Percentiles rank a stretch among this genome's conserved stretches.
Evolutionary conservation across 2,329 filamentous ascomycete genomes (phyloP).

Genomic region (Ophiostoma australiae): DNA sequence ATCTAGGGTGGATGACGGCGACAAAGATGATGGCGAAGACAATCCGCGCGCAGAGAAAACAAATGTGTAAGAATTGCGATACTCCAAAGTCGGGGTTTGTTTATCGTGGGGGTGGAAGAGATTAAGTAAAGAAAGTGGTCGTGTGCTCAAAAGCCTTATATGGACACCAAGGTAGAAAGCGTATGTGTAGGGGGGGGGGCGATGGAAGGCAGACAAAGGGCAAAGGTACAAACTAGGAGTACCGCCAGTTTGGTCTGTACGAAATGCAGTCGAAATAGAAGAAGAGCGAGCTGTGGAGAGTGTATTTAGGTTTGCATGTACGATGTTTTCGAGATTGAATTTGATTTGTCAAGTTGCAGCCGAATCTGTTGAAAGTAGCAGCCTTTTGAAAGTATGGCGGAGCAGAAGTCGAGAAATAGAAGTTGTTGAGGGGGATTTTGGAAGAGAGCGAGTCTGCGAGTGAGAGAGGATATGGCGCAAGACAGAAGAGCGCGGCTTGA

Average conservation of each 20-base stretch:
- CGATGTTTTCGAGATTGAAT: neutral
- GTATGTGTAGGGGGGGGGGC: neutral
- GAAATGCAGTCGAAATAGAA: neutral
- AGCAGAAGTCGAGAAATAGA: neutral
- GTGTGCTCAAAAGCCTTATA: constrained; percentile 23
- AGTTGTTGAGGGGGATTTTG: neutral
- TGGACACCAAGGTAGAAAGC: constrained; percentile 14
- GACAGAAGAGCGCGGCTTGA: neutral
- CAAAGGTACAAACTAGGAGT: neutral
- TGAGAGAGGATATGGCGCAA: neutral
- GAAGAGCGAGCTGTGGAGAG: constrained; percentile 2
- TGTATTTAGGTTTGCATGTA: neutral
- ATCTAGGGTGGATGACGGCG: neutral
- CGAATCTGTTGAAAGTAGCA: neutral
- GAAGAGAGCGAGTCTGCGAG: neutral
- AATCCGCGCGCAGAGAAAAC: neutral
- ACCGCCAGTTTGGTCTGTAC: neutral
- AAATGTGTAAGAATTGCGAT: neutral
- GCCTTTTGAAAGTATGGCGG: neutral
- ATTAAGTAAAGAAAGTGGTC: constrained; percentile 21
- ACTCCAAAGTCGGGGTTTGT: neutral
- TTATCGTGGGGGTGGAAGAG: constrained; percentile 17
- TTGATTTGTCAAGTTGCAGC: neutral
- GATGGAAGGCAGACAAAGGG: neutral
- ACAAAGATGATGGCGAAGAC: neutral